A percentile compares a stretch with the other conserved stretches of the same genome.
phyloP scores from a whole-genome alignment of 768 basidiomycete genomes.

The Brasilioporus rufonigricans region DNA sequence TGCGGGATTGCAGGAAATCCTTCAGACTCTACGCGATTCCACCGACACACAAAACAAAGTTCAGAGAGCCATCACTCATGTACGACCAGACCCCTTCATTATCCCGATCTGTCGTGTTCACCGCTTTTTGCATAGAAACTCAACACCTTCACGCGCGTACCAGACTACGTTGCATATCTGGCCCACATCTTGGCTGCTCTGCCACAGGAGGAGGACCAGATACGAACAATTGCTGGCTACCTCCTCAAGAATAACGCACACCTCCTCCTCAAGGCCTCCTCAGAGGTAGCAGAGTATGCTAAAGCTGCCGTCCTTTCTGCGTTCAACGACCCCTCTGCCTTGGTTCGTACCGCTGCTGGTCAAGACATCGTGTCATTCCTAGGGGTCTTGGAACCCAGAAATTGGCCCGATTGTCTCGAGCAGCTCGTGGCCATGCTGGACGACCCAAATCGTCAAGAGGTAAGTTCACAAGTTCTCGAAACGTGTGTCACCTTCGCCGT shows the following conservation, averaged over 20 bases:
- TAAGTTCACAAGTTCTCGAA: constrained; percentile 38
- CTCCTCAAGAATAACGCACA: constrained; percentile 94
- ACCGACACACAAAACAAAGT: constrained; percentile 71
- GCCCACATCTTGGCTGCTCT: constrained; percentile 85
- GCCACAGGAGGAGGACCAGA: constrained; percentile 84
- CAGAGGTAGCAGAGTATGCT: constrained; percentile 68
- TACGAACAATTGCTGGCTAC: constrained; percentile 94
- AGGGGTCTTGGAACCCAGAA: constrained; percentile 81
- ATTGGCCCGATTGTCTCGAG: constrained; percentile 94
- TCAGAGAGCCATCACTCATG: constrained; percentile 82
- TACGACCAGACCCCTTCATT: constrained; percentile 36
- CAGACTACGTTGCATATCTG: constrained; percentile 95
- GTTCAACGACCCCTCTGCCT: constrained; percentile 75
- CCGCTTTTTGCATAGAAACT: constrained; percentile 59
- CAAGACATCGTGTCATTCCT: constrained; percentile 91
- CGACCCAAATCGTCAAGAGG: constrained; percentile 83
- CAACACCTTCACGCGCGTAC: constrained; percentile 80
- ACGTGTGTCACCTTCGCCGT: background rate
- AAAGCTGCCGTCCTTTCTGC: constrained; percentile 76
- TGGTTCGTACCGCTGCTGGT: constrained; percentile 92
- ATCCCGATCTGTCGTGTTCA: constrained; percentile 21
- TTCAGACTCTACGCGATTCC: constrained; percentile 88
- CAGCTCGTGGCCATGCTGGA: constrained; percentile 81
- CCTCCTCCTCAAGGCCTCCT: constrained; percentile 65
- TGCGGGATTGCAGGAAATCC: constrained; percentile 86